These are phyloP conservation scores for Cyclostephanos invisitatus DNA, from an alignment of 108 stramenopile genomes.

Conservation along the genomic window DNA sequence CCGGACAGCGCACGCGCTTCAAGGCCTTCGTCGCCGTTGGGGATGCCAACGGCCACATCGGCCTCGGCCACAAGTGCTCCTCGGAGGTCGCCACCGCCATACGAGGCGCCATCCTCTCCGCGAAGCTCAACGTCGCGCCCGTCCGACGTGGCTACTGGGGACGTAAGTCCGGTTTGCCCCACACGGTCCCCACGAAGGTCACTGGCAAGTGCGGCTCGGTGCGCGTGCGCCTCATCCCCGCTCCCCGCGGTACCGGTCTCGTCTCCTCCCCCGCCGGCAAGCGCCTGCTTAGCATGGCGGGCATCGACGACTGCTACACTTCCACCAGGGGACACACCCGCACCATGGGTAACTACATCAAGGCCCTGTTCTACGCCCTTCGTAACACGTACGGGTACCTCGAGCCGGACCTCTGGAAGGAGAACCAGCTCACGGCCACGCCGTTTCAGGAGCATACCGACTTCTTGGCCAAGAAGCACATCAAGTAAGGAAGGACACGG, in stretches of 20 bases:
- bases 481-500: slow-evolving; percentile 15
- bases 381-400: slow-evolving; percentile 98
- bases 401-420: slow-evolving; percentile 98
- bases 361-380: slow-evolving; percentile 98
- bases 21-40: slow-evolving; percentile 99
- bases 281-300: slow-evolving; percentile 99
- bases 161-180: slow-evolving; percentile 91
- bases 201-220: slow-evolving; percentile 99
- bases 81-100: slow-evolving; percentile 99
- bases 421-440: slow-evolving; percentile 74
- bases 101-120: slow-evolving; percentile 98
- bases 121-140: slow-evolving; percentile 98
- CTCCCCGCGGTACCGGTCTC: slow-evolving; percentile 99
- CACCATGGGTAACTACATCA: slow-evolving; percentile 99
- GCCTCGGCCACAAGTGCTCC: slow-evolving; percentile 99
- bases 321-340: slow-evolving; percentile 96
- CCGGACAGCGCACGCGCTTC: slow-evolving; percentile 99
- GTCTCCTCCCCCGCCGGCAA: slow-evolving; percentile 98
- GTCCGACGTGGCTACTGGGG: slow-evolving; percentile 99
- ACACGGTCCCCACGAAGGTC: slow-evolving; percentile 99
- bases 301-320: slow-evolving; percentile 96
- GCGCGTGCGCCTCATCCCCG: slow-evolving; percentile 98
- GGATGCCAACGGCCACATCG: slow-evolving; percentile 97
- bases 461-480: slow-evolving; percentile 95
- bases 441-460: slow-evolving; percentile 99